Percentiles rank a stretch among this genome's conserved stretches.
phyloP scores from a whole-genome alignment of 208 protist genomes.

The Crithidia expoeki region DNA sequence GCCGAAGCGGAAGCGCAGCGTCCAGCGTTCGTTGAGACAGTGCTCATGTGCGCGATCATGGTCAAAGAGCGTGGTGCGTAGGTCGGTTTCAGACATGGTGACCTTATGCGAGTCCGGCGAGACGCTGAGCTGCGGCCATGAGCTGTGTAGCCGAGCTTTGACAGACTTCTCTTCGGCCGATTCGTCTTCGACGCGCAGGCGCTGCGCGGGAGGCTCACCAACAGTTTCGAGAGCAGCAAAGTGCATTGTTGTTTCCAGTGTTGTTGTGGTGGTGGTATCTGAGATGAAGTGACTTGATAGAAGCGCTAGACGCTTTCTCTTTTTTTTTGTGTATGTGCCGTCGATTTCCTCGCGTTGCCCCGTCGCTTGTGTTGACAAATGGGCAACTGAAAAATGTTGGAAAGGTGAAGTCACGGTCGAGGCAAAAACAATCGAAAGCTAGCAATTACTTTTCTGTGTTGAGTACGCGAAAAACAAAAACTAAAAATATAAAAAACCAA shows the following conservation, averaged over 20 bases:
- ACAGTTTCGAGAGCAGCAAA: slow-evolving; percentile 9
- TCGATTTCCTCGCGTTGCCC: too few species aligned
- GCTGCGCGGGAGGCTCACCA: slow-evolving; percentile 19
- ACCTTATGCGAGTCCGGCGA: neutral
- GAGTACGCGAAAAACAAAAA: too few species aligned
- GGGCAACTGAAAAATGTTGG: too few species aligned
- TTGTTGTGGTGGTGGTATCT: neutral
- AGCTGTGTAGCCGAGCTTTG: slow-evolving; percentile 39
- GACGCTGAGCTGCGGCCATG: slow-evolving; percentile 35
- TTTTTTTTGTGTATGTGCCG: neutral
- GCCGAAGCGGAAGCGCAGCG: slow-evolving; percentile 45
- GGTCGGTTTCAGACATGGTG: slow-evolving; percentile 12
- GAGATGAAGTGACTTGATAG: neutral
- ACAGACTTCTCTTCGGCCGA: slow-evolving; percentile 32
- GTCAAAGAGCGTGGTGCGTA: slow-evolving; percentile 34
- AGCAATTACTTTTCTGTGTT: too few species aligned
- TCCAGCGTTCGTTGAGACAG: slow-evolving; percentile 53
- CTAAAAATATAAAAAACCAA: too few species aligned
- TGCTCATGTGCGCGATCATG: slow-evolving; percentile 50
- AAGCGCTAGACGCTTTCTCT: neutral
- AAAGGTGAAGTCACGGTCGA: too few species aligned
- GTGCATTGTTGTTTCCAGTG: slow-evolving; percentile 17
- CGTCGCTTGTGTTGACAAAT: too few species aligned
- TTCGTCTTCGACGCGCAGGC: slow-evolving; percentile 34
- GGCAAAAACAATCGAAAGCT: too few species aligned